Conservation (phyloP, 768 basidiomycete genomes). For the Clitopilus hobsonii region DNA sequence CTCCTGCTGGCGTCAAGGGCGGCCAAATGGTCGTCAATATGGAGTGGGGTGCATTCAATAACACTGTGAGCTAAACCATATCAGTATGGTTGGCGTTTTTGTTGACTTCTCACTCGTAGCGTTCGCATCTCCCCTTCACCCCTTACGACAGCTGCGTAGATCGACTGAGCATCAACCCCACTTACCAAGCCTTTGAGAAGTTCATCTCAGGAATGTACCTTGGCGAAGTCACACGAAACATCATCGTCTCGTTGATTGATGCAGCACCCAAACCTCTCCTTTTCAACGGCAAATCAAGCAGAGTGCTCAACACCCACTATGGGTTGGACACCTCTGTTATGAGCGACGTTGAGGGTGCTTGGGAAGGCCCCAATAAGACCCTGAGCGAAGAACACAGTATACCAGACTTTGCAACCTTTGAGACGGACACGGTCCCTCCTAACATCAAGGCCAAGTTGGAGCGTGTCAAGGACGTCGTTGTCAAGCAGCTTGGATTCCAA, state of each 20-base stretch:
- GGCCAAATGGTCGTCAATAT: conserved; percentile 94
- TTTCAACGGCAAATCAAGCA: conserved; percentile 76
- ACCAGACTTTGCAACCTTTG: conserved; percentile 33
- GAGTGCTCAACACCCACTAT: conserved; percentile 80
- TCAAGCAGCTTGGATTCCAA: conserved; percentile 55
- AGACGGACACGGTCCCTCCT: conserved; percentile 24
- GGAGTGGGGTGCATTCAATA: conserved; percentile 99
- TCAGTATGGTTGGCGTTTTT: background rate
- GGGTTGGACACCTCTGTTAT: conserved; percentile 93
- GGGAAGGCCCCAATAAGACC: conserved; percentile 41
- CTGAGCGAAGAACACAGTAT: conserved; percentile 21
- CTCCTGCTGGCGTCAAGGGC: conserved; percentile 50
- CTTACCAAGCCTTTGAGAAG: conserved; percentile 93
- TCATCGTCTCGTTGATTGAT: conserved; percentile 80
- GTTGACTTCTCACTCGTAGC: conserved; percentile 34
- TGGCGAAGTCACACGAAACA: conserved; percentile 86
- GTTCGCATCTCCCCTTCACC: conserved; percentile 80
- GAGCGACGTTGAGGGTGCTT: conserved; percentile 76
- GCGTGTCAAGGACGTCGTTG: conserved; percentile 55
- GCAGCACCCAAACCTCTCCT: conserved; percentile 66
- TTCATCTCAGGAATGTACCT: conserved; percentile 99
- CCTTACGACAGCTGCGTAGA: conserved; percentile 91
- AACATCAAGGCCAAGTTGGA: conserved; percentile 36
- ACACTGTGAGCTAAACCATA: conserved; percentile 55
- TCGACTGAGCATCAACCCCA: conserved; percentile 90